Evolutionary conservation across 148 eudicot species (phyloP).

Genomic region (Spergularia bocconei): DNA sequence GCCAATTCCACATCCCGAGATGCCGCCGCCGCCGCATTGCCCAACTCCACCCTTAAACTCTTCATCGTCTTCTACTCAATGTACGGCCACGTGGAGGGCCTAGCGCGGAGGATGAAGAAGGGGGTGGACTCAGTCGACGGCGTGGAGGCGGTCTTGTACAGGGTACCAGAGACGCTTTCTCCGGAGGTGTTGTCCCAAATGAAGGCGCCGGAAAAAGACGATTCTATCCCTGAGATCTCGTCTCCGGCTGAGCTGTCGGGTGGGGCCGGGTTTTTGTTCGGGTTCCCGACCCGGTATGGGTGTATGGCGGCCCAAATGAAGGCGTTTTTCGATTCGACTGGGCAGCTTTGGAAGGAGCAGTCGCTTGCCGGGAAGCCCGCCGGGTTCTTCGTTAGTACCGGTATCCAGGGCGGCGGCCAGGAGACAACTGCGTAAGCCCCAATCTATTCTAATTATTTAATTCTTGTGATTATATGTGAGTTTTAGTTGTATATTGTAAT

Average conservation of each 20-base stretch:
- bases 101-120: constrained; percentile 63
- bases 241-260: constrained; percentile 39
- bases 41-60: constrained; percentile 41
- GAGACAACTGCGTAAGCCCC: constrained; percentile 89
- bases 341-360: constrained; percentile 78
- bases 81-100: constrained; percentile 87
- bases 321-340: constrained; percentile 87
- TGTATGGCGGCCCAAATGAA: constrained; percentile 96
- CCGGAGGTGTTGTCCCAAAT: constrained; percentile 49
- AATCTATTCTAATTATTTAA: background rate
- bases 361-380: constrained; percentile 85
- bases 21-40: constrained; percentile 23
- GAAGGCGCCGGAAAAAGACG: constrained; percentile 77
- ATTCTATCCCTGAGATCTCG: constrained; percentile 55
- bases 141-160: constrained; percentile 54
- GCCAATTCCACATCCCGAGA: background rate
- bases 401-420: constrained; percentile 95
- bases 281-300: constrained; percentile 93
- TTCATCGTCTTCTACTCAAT: constrained; percentile 79
- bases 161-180: constrained; percentile 81
- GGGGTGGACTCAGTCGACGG: constrained; percentile 73
- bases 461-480: background rate
- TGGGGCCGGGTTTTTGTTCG: constrained; percentile 76
- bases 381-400: constrained; percentile 88
- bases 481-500: background rate